Base-by-base conservation (phyloP, 1,284 basidiomycete genomes). In the Trametes hirsuta region DNA sequence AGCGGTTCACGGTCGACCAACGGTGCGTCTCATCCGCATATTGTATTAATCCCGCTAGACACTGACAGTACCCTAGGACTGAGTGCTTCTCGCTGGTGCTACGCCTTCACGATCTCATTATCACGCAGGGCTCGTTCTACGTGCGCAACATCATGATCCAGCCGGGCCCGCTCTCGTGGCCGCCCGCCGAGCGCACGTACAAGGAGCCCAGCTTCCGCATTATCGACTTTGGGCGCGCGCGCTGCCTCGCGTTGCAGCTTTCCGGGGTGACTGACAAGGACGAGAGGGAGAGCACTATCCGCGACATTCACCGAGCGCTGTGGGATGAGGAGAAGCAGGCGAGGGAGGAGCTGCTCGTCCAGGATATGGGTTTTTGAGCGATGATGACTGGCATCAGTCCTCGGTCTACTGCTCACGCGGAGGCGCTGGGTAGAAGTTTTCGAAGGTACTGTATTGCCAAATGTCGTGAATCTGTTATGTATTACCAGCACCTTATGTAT, bases 221-320 rank as follows among this genome's bases (percentile, higher is more conserved):
- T 65, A 83, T 84, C 61, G 83, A 85, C 69, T 84, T 84, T 68
- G 83, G 82, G 36, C 68, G 74, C 10, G 69, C 63, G 35, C 11
- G 34, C 47, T 42, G 22, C 41, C 48, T 57, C 34, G 11, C 11
- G 9, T 15, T 40, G 12, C 8, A 39, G 35, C 48, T 55, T 39
- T 25, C 46, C 25, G 46, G 21, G 12, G 22, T 34, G 25, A 10
- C 8, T 14, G 34, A 36, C 24, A 22, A 35, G 25, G 36, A 30
- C 10, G 40, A 4, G 44, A 24, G 45, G 12, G 24, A 3, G 37
- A 6, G 36, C 3, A 37, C 24, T 2, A 1, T 30, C 10, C 25
- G 11, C 24, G 34, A 40, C 15, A 6, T 39, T 10, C 34, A n/a
- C 21, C 1, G 1, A 34, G 24, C n/a, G 34, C 22, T 41, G 49